These are phyloP conservation scores for Cupressus sempervirens DNA, from an alignment of 75 land plant genomes.

Conservation along the genomic window DNA sequence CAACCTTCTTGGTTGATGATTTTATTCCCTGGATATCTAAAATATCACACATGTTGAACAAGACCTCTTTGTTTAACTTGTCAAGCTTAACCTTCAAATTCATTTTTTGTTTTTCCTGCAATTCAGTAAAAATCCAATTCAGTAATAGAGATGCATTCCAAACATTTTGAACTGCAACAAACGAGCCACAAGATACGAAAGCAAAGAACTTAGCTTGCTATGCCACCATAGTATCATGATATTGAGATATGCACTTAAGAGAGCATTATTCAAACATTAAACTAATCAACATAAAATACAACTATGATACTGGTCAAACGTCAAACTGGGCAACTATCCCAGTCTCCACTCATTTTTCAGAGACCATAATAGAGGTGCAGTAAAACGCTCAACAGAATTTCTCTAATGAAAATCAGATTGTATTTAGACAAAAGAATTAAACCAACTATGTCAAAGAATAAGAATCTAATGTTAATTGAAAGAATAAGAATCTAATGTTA, in stretches of 20 bases:
- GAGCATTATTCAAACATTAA: not conserved
- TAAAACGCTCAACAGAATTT: not conserved
- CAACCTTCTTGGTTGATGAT: slow-evolving; percentile 54
- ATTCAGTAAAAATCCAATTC: not conserved
- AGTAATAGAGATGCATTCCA: not conserved
- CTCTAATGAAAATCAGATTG: not conserved
- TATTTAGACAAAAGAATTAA: not conserved
- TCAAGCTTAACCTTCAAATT: slow-evolving; percentile 80
- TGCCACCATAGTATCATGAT: not conserved
- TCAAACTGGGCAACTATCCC: not conserved
- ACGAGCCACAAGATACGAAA: not conserved
- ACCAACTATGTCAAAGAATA: not conserved
- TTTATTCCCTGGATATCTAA: slow-evolving; percentile 54
- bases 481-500: not conserved
- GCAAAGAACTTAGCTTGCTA: not conserved
- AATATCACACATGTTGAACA: slow-evolving; percentile 65
- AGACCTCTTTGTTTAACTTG: slow-evolving; percentile 53
- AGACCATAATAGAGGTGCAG: not conserved
- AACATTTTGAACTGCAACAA: not conserved
- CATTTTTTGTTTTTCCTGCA: slow-evolving; percentile 72
- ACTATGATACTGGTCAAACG: not conserved
- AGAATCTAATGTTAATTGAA: too few species aligned
- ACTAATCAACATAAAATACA: not conserved
- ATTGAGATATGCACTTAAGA: not conserved
- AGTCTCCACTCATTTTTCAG: not conserved